Percentiles rank a stretch among this genome's conserved stretches.
phyloP scores from a whole-genome alignment of 2,329 filamentous ascomycete species.

The Corynespora cassiicola region DNA sequence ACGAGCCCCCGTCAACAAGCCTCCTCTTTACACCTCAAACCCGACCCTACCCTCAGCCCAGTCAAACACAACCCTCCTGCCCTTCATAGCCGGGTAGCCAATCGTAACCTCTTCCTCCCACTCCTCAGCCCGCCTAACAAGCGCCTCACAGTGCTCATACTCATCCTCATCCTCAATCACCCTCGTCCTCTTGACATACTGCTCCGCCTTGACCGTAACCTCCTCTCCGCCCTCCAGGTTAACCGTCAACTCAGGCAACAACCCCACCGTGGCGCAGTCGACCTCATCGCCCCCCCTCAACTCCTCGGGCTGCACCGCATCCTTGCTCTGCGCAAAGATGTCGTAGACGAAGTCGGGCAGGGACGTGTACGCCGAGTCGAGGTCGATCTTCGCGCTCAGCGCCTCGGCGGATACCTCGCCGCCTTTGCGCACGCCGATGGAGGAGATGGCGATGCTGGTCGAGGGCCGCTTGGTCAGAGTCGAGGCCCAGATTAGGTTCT shows the following conservation, averaged over 20 bases:
- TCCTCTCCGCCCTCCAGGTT: constrained; percentile 13
- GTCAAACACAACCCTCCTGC: constrained; percentile 21
- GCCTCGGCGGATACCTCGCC: constrained; percentile 17
- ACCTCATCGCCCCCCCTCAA: constrained; percentile 13
- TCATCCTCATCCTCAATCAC: constrained; percentile 5
- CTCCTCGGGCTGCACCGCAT: constrained; percentile 1
- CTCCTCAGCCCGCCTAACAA: constrained; percentile 11
- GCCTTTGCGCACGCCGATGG: constrained; percentile 22
- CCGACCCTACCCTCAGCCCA: constrained; percentile 15
- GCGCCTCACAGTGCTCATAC: constrained; percentile 20
- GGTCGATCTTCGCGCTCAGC: constrained; percentile 10
- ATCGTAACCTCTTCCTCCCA: constrained; percentile 12
- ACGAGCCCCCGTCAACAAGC: no score
- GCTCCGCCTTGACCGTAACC: constrained; percentile 19
- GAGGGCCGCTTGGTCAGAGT: constrained; percentile 1
- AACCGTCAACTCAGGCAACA: constrained; percentile 1
- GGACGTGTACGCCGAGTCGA: constrained; percentile 19
- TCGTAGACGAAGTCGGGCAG: constrained; percentile 21
- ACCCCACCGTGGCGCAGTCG: constrained; percentile 16
- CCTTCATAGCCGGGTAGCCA: constrained; percentile 26
- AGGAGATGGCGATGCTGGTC: constrained; percentile 10
- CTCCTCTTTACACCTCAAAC: constrained; percentile 8
- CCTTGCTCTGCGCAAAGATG: constrained; percentile 16
- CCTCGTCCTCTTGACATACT: constrained; percentile 20
- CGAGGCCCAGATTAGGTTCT: constrained; percentile 1